These are phyloP conservation scores for Albugo laibachii DNA, from an alignment of 352 stramenopile species.

Conservation along the genomic window DNA sequence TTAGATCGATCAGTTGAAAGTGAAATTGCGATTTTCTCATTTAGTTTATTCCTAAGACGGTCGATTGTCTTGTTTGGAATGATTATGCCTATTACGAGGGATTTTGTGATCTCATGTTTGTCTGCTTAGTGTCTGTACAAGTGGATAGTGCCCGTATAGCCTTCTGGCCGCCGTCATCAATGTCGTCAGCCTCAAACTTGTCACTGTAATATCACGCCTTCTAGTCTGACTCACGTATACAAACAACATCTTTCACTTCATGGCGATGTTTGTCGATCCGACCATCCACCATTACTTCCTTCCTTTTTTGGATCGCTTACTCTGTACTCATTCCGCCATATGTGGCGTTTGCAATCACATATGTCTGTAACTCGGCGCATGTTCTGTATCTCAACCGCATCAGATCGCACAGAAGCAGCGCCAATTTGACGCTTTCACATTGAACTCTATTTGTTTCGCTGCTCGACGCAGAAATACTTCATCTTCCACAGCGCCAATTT, in stretches of 20 bases:
- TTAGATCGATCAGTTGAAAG: slow-evolving; percentile 79
- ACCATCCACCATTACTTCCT: slow-evolving; percentile 52
- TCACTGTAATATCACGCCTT: slow-evolving; percentile 86
- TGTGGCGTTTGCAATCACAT: slow-evolving; percentile 46
- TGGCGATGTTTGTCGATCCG: slow-evolving; percentile 67
- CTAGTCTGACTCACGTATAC: slow-evolving; percentile 91
- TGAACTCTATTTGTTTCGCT: slow-evolving; percentile 67
- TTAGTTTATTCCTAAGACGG: too few relatives aligned
- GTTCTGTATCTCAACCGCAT: slow-evolving; percentile 60
- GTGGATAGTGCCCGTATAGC: too few relatives aligned
- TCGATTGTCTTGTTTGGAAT: too few relatives aligned
- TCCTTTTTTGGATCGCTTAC: slow-evolving; percentile 57
- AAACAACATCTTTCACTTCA: slow-evolving; percentile 84
- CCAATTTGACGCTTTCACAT: slow-evolving; percentile 50
- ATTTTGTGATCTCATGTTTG: too few relatives aligned
- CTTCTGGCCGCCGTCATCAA: slow-evolving; percentile 66
- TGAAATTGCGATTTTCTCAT: slow-evolving; percentile 75
- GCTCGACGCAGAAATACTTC: slow-evolving; percentile 83
- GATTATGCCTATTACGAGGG: slow-evolving; percentile 99
- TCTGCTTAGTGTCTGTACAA: too few relatives aligned
- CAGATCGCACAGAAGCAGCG: slow-evolving; percentile 31
- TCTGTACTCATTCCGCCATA: slow-evolving; percentile 38
- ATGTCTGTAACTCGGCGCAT: slow-evolving; percentile 43
- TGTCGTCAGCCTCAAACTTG: slow-evolving; percentile 74
- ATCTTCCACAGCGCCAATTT: slow-evolving; percentile 94